A percentile compares a stretch with the other conserved stretches of the same genome.
Conservation (phyloP, 441 rosid genomes). For the Pelargonium cotyledonis region DNA sequence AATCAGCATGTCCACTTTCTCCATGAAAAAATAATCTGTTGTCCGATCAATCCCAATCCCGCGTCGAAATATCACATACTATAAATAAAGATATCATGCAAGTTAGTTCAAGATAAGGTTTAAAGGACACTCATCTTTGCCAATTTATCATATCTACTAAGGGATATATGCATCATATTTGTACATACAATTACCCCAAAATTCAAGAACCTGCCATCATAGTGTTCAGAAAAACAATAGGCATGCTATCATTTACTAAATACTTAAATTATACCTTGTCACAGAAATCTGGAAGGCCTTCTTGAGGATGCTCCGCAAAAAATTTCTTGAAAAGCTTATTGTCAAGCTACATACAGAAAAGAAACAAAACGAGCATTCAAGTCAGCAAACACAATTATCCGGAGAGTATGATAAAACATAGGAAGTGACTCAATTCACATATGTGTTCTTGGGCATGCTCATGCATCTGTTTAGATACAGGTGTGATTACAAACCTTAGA, state of each 20-base stretch:
- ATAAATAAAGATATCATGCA: conserved; percentile 5
- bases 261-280: conserved; percentile 43
- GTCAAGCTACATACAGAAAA: conserved; percentile 51
- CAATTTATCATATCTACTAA: neutral
- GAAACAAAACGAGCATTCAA: neutral
- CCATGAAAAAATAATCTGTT: conserved; percentile 50
- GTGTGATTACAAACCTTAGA: conserved; percentile 39
- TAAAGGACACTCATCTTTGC: neutral
- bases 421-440: neutral
- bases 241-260: neutral
- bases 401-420: neutral
- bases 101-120: conserved; percentile 3
- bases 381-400: conserved; percentile 5
- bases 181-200: neutral
- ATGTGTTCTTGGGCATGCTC: neutral
- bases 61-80: conserved; percentile 71
- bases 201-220: neutral
- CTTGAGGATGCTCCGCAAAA: conserved; percentile 50
- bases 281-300: conserved; percentile 59
- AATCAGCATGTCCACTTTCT: conserved; percentile 49
- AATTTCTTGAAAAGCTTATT: conserved; percentile 42
- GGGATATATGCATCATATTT: neutral
- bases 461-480: neutral
- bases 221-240: neutral
- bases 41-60: conserved; percentile 74